These are phyloP conservation scores for Aureobasidium subglaciale DNA, from an alignment of 2,329 filamentous ascomycete species.

Conservation along the genomic window DNA sequence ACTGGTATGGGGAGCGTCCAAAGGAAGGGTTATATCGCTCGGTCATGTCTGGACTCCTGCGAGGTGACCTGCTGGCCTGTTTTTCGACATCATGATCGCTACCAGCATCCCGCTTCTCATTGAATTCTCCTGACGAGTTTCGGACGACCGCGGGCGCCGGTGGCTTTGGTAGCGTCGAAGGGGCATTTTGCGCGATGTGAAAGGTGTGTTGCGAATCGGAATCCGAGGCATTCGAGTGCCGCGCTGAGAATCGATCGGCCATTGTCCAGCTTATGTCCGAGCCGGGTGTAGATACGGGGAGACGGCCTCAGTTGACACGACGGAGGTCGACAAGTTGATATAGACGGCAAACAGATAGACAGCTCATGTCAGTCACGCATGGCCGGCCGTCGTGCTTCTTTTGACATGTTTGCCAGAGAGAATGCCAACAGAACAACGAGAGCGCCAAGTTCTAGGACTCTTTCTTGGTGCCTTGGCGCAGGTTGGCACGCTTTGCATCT, in stretches of 20 bases:
- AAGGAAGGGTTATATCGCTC: constrained; percentile 7
- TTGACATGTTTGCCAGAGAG: constrained; percentile 9
- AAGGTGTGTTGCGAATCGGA: constrained; percentile 4
- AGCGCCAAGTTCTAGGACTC: neutral
- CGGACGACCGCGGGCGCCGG: neutral
- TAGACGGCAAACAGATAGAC: neutral
- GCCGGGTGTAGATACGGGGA: neutral
- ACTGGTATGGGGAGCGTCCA: neutral
- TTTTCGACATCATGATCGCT: constrained; percentile 1
- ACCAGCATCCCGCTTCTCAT: neutral
- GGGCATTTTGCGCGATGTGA: neutral
- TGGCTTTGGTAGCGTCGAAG: constrained; percentile 4
- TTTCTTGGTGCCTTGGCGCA: neutral
- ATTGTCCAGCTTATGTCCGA: constrained; percentile 12
- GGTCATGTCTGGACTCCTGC: neutral
- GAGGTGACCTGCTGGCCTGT: neutral
- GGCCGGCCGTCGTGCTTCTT: constrained; percentile 9
- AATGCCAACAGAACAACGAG: constrained; percentile 4
- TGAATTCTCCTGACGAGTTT: neutral
- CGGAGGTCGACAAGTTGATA: neutral
- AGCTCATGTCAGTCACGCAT: constrained; percentile 11
- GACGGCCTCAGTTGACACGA: constrained; percentile 4
- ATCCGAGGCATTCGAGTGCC: constrained; percentile 4
- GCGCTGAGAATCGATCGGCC: constrained; percentile 5
- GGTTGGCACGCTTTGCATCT: neutral